Evolutionary conservation across 768 basidiomycete species (phyloP), one percentile per base, ranked within the genome.

Genomic region (Lenzites betulinus): DNA sequence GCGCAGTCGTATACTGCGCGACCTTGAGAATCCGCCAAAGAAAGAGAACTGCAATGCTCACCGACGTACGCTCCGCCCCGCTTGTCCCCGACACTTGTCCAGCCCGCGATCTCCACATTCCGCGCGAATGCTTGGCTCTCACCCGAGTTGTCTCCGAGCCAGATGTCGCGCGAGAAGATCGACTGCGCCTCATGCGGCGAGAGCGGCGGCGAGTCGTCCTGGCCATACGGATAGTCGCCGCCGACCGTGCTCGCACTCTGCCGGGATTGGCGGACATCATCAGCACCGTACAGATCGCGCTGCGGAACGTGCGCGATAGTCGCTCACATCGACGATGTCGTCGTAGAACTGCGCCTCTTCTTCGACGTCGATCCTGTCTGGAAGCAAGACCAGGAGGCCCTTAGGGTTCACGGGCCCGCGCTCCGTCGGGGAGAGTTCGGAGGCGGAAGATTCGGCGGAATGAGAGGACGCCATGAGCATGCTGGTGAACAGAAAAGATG

Each of bases 31-130:
- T 1, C 2, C 1, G 2, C 43, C 20, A 20, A 7, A 23, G 48
- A 8, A 36, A 60, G 18, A 50, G 6, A 22, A 18, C 18, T 46
- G 39, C 30, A 47, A 13, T 16, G 71, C 81, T 54, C 55, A 88
- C 86, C 86, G 52, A 89, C 76, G 67, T 90, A 90, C 0, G 86
- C 88, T 0, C 81, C 80, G n/a, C 82, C 82, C 0, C 77, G 76
- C 41, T 78, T 79, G 65, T 89, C 89, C 0, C 88, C 88, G 7
- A 91, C 89, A 62, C 79, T 84, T 18, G 84, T 86, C 89, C 89
- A 90, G 0, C 88, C 89, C 11, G 76, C 76, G 20, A 90, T 86
- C 50, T 77, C 76, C 3, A 90, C 88, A 67, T 85, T 82, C 51
- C 83, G 79, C 3, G 89, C 83, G 66, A 91, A 90, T 1, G 81